These are phyloP conservation scores for Trichoderma breve DNA, from an alignment of 2,329 filamentous ascomycete species.

Conservation along the genomic window DNA sequence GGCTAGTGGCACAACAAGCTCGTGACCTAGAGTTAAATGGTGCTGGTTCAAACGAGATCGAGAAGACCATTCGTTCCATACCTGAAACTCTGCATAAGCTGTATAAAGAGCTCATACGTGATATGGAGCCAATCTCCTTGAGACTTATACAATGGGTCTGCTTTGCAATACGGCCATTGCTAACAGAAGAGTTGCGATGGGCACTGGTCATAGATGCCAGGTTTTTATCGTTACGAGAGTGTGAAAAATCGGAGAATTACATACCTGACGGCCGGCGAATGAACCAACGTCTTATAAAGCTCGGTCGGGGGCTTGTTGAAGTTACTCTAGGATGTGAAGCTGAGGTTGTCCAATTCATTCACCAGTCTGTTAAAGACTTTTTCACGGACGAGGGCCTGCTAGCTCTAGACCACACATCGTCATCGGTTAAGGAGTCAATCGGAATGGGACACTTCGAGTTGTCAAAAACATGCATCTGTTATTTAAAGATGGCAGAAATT, in stretches of 20 bases:
- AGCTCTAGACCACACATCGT: constrained; percentile 15
- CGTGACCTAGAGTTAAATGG: constrained; percentile 14
- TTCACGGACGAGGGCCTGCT: constrained; percentile 29
- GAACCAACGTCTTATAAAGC: constrained; percentile 22
- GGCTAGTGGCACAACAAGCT: constrained; percentile 28
- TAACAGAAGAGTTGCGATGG: constrained; percentile 32
- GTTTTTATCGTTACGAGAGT: constrained; percentile 26
- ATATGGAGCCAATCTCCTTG: constrained; percentile 24
- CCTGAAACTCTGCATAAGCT: constrained; percentile 29
- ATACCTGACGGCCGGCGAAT: constrained; percentile 21
- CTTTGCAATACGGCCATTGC: constrained; percentile 29
- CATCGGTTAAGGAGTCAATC: not conserved
- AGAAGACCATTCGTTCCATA: constrained; percentile 22
- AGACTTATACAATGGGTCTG: constrained; percentile 36
- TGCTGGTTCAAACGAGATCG: constrained; percentile 22
- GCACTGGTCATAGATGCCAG: constrained; percentile 30
- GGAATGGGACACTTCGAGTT: constrained; percentile 25
- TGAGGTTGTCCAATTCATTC: constrained; percentile 34
- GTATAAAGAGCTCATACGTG: constrained; percentile 27
- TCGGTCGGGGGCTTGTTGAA: constrained; percentile 34
- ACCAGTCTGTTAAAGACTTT: constrained; percentile 36
- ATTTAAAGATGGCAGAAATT: constrained; percentile 27
- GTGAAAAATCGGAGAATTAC: constrained; percentile 22
- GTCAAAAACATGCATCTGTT: constrained; percentile 29
- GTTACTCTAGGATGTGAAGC: not conserved